Base-by-base conservation (phyloP, 1,284 basidiomycete genomes). In the Papiliotrema nemorosa region DNA sequence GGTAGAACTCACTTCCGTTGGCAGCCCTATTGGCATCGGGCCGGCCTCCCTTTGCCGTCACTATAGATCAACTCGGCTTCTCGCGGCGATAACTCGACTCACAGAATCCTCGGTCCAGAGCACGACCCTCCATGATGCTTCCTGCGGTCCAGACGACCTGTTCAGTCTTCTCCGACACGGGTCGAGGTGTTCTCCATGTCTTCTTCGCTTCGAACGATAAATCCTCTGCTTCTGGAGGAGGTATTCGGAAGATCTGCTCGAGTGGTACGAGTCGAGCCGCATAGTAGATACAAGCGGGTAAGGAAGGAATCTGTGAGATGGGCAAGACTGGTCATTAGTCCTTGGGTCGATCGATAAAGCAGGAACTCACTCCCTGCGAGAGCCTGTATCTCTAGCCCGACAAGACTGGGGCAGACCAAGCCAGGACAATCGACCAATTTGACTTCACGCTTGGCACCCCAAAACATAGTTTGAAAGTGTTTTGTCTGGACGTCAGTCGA, bases 391-490 rank as follows among this genome's bases (percentile, higher is more conserved):
- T 91, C 88, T 80, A 90, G 82, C 3, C 84, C 85, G 2, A 85
- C 81, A 55, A 83, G 79, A 56, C 83, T 85, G 7, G 89, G 88
- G 76, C 90, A 83, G 6, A 91, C 87, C 13, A 92, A 79, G 9
- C 89, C 88, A 0, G 88, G 88, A 59, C 88, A 90, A 69, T 90
- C 88, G 24, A 88, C 87, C 27, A 92, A 80, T 43, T 87, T 85
- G 53, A 93, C 80, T 54, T 88, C 84, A 1, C 79, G 75, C 37
- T 85, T 88, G 25, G 27, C 45, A 4, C 68, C 70, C 86, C 86
- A 92, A 70, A 86, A 92, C 43, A 90, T 80, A 0, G 91, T 93
- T 71, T 94, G 90, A 69, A 90, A 92, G 67, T 93, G 90, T 72
- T 92, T 94, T 2, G 90, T 94, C 87, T 90, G 58, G 5, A 16